phyloP scores from a whole-genome alignment of 1,284 basidiomycete species.

The Cryptococcus sp. region DNA sequence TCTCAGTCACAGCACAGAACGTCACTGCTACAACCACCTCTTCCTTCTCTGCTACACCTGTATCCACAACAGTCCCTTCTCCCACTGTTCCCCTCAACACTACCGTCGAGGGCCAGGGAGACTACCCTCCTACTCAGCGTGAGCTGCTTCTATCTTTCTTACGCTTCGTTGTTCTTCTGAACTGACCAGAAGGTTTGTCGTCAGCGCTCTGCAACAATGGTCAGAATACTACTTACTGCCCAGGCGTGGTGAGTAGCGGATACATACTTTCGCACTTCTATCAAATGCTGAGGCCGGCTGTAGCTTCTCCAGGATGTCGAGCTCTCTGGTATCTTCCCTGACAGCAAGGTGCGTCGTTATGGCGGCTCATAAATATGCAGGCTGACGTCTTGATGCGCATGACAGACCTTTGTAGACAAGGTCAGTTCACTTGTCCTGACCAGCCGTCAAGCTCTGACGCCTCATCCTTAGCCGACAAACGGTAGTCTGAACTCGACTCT shows the following conservation, averaged over 20 bases:
- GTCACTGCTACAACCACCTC: constrained; percentile 21
- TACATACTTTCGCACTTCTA: not conserved
- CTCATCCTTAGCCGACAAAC: constrained; percentile 63
- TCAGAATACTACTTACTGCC: constrained; percentile 73
- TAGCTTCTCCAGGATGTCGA: constrained; percentile 83
- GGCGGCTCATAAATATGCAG: not conserved
- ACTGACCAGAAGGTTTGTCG: not conserved
- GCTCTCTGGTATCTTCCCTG: constrained; percentile 70
- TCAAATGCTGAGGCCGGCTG: not conserved
- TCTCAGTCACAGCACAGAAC: constrained; percentile 16
- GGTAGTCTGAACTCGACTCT: constrained; percentile 66
- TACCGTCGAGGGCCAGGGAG: constrained; percentile 66
- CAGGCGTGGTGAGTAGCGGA: constrained; percentile 63
- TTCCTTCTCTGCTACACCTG: constrained; percentile 41
- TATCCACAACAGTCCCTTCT: constrained; percentile 67
- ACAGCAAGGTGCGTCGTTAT: constrained; percentile 68
- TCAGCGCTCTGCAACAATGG: constrained; percentile 42
- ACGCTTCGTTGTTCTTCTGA: not conserved
- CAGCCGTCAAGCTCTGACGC: not conserved
- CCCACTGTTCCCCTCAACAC: constrained; percentile 62
- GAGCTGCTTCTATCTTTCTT: constrained; percentile 63
- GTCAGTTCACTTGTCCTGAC: constrained; percentile 14
- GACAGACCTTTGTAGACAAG: constrained; percentile 70
- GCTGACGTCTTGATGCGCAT: not conserved
- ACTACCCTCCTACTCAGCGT: constrained; percentile 67